These are phyloP conservation scores for Quercus dentata DNA, from an alignment of 306 rosid genomes.

Conservation along the genomic window DNA sequence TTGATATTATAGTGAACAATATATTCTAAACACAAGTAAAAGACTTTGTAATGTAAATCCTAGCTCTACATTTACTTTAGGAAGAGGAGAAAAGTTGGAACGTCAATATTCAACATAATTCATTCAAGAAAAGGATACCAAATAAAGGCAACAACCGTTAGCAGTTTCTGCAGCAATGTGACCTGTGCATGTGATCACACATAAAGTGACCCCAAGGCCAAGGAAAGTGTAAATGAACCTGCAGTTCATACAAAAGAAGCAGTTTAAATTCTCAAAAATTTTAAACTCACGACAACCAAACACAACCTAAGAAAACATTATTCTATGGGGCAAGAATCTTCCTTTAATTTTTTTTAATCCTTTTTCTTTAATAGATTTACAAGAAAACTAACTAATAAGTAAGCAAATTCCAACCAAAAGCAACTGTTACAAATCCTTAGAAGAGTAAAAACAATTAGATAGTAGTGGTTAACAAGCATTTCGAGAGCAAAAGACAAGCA, in stretches of 20 bases:
- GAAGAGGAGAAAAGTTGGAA: neutral
- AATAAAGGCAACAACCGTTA: constrained; percentile 75
- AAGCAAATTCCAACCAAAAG: neutral
- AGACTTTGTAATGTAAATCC: neutral
- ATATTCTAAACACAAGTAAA: neutral
- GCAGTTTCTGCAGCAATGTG: constrained; percentile 81
- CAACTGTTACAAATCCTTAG: neutral
- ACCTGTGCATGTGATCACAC: constrained; percentile 71
- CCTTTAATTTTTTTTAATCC: too few species aligned
- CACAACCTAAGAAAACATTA: too few species aligned
- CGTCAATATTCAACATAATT: neutral
- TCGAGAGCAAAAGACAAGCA: neutral
- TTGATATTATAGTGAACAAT: neutral
- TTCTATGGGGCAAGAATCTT: too few species aligned
- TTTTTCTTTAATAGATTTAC: neutral
- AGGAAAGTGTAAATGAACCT: constrained; percentile 81
- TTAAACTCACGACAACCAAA: too few species aligned
- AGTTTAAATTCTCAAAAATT: neutral
- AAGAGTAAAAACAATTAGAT: neutral
- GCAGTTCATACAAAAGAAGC: constrained; percentile 14
- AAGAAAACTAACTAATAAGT: neutral
- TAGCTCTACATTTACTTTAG: neutral
- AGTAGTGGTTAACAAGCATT: neutral
- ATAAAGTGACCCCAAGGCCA: constrained; percentile 60
- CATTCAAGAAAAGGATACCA: constrained; percentile 58